Base-by-base conservation (phyloP, 2,329 filamentous ascomycete genomes). In the Fusarium incarnatum region DNA sequence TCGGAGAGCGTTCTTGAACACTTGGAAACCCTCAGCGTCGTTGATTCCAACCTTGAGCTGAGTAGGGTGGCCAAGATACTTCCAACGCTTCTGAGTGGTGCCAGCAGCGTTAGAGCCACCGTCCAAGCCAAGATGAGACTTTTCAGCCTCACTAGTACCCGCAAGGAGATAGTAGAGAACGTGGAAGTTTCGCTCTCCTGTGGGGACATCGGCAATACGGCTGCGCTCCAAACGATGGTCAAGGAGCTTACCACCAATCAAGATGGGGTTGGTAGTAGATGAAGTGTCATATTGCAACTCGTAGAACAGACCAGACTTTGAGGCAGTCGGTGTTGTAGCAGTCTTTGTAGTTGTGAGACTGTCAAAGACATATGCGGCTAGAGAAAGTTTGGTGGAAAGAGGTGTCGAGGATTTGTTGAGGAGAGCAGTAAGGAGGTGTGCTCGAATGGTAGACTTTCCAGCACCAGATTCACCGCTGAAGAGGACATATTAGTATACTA, bases 41-140 rank as follows among this genome's bases (percentile, higher is more conserved):
- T 99, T 98, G 78, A 99, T 94, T 61, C 96, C 96, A 28, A 98
- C 94, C 80, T 97, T 98, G 70, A 99, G 87, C 81, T 99, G 96
- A 0, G 95, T 98, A 1, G 95, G 96, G 75, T 99, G 96, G 5
- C 96, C 96, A 6, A 99, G 87, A 77, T 97, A 99, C 78, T 94
- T 92, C 96, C 96, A 99, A 81, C 96, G 87, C 82, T 94, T 97
- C 75, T 91, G 89, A 6, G 84, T 78, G 16, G 78, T 78, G 73
- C 91, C 88, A 8, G 83, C 76, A 18, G 77, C 79, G 8, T 80
- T 81, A 8, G 82, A 78, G 5, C 84, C 79, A 23, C 83, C 82
- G 28, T 90, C 87, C 23, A 90, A 83, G 15, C 88, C 87, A 7
- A 99, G 83, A 85, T 99, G 96, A 15, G 91, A 80, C 84, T 95